phyloP scores from a whole-genome alignment of 1,284 basidiomycete species.

The Ganoderma lingzhi region DNA sequence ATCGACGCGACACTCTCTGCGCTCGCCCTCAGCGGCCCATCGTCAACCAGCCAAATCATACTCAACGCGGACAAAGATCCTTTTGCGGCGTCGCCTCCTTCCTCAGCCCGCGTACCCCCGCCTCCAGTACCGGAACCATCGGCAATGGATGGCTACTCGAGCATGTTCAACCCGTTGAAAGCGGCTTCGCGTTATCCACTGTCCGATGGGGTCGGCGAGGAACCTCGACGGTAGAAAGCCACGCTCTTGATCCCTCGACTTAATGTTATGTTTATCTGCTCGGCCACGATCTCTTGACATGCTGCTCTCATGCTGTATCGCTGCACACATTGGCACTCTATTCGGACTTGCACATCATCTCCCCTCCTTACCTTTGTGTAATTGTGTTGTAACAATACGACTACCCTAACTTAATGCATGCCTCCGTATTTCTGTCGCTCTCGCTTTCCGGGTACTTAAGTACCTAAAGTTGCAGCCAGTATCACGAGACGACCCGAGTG shows the following conservation, averaged over 20 bases:
- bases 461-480: not conserved
- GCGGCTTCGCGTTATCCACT: slow-evolving; percentile 27
- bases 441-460: not conserved
- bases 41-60: slow-evolving; percentile 7
- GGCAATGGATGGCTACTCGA: slow-evolving; percentile 29
- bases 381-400: slow-evolving; percentile 28
- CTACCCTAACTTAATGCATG: slow-evolving; percentile 19
- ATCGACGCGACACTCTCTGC: slow-evolving; percentile 30
- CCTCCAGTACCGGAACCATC: slow-evolving; percentile 16
- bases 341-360: slow-evolving; percentile 4
- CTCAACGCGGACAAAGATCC: slow-evolving; percentile 25
- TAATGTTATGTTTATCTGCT: not conserved
- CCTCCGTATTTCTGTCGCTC: not conserved
- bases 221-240: not conserved
- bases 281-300: not conserved
- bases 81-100: slow-evolving; percentile 26
- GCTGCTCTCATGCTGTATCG: slow-evolving; percentile 17
- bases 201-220: slow-evolving; percentile 19
- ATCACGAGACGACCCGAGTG: not conserved
- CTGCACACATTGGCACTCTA: slow-evolving; percentile 8
- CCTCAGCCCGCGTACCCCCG: slow-evolving; percentile 15
- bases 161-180: slow-evolving; percentile 29
- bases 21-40: slow-evolving; percentile 15
- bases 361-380: slow-evolving; percentile 18
- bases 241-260: not conserved